Base-by-base conservation (phyloP, 164 flowering plant species). In the Kalanchoe fedtschenkoi region DNA sequence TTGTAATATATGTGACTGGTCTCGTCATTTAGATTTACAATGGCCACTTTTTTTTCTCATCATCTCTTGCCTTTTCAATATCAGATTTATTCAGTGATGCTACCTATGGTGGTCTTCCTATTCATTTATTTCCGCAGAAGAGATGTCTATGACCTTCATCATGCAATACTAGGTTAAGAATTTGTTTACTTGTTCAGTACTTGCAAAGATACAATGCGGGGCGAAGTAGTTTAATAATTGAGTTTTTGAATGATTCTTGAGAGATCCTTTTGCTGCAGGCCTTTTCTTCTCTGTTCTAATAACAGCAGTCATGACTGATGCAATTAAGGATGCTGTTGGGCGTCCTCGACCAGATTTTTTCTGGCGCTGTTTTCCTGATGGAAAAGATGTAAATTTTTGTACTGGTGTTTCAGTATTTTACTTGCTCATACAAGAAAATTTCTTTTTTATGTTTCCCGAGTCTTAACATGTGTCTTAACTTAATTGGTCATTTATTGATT, bases 291-390 rank as follows among this genome's bases (percentile, higher is more conserved):
- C 95, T 57, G 83, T 84, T 11, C 73, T 83, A 19, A 75, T 88
- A 26, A 88, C 91, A 74, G 89, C 69, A 33, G 89, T 88, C 14
- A 61, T 88, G 11, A 88, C 95, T 15, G 95, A 88, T 70, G 80
- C 91, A 53, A 78, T 88, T 22, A 85, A 88, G 69, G 81, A 83
- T 82, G 86, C 69, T 43, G 84, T 83, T 64, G 91, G 95, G 34
- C 79, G 89, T 6, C 89, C 95, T 34, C 81, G 95, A 28, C 89
- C 89, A 6, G 74, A 84, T 42, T 84, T 84, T 68, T 82, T 77
- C 46, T 80, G 85, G 87, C 81, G 88, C 24, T 88, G 95, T 71
- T 88, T 88, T 60, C 95, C 95, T 70, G 77, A 88, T 80, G 95
- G 95, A 2, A 77, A 69, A 68, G 85, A n/a, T n/a, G n/a, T n/a